These are phyloP conservation scores for Neurospora intermedia DNA, from an alignment of 495 filamentous ascomycete species.

Conservation along the genomic window DNA sequence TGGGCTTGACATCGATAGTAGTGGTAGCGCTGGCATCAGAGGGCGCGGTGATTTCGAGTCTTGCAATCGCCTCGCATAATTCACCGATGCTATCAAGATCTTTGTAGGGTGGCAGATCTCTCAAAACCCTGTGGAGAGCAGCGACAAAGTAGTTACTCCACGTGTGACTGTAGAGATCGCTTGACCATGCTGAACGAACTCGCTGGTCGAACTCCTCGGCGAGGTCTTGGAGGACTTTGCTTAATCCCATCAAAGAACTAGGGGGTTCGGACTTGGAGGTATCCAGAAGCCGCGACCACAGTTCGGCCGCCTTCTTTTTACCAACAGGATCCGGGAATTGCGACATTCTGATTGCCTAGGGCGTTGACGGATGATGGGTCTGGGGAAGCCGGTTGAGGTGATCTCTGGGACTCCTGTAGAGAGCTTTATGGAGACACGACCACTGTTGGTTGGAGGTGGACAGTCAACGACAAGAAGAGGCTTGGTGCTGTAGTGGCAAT, in stretches of 20 bases:
- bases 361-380: background rate
- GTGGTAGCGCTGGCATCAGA: background rate
- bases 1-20: background rate
- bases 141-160: background rate
- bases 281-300: background rate
- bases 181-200: background rate
- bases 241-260: no score
- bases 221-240: background rate
- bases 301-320: background rate
- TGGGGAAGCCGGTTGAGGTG: background rate
- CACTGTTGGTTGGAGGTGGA: background rate
- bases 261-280: no score
- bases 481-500: background rate
- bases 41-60: background rate
- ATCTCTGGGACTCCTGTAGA: background rate
- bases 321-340: background rate
- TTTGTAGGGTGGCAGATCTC: background rate
- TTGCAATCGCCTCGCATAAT: background rate
- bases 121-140: background rate
- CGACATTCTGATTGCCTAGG: background rate
- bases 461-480: fast-evolving
- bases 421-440: no score
- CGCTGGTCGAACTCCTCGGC: background rate
- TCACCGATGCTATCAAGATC: background rate
- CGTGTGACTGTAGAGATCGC: background rate